Evolutionary conservation across 352 stramenopile species (phyloP), one percentile per base, ranked within the genome.

Genomic region (Pythium volutum): DNA sequence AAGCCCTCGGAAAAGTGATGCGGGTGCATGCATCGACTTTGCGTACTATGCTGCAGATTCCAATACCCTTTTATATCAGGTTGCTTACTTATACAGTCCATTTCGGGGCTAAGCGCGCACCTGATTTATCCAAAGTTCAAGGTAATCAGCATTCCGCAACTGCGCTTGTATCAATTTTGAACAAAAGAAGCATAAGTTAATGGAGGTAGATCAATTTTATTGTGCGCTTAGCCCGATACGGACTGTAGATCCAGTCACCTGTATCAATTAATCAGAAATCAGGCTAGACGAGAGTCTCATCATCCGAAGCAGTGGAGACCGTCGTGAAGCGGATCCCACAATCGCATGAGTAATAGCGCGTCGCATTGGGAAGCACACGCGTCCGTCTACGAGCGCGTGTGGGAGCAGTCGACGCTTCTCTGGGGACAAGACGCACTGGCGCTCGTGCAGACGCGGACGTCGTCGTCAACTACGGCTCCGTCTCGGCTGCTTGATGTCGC

Each of bases 361-460:
- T 3, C 14, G 36, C 36, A 43, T 15, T 48, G 42, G 42, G 42
- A 48, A 18, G 42, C 42, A 7, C 42, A 48, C 42, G 42, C 42
- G 20, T 48, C 42, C 9, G 20, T 48, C 8, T 48, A 48, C 42
- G 42, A 25, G 22, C 42, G 22, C 10, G 42, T 48, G n/a, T 53
- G 46, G 46, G 39, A 64, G 26, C 25, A 25, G 18, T 20, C 15
- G 29, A 29, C 31, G 59, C 27, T 12, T 45, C 41, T 34, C 64
- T 51, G 97, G 90, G 90, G 49, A 84, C 36, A 73, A 73, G 9
- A 97, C 86, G 69, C 96, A 95, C 73, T 53, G 26, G 46, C 29
- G 27, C 26, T 53, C 2, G 46, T 10, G 0, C 8, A 43, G 36
- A 43, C 36, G 36, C 36, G 1, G 36, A 12, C 36, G 86, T 84